Conservation (phyloP, 208 protist genomes). For the Crithidia bombi region DNA sequence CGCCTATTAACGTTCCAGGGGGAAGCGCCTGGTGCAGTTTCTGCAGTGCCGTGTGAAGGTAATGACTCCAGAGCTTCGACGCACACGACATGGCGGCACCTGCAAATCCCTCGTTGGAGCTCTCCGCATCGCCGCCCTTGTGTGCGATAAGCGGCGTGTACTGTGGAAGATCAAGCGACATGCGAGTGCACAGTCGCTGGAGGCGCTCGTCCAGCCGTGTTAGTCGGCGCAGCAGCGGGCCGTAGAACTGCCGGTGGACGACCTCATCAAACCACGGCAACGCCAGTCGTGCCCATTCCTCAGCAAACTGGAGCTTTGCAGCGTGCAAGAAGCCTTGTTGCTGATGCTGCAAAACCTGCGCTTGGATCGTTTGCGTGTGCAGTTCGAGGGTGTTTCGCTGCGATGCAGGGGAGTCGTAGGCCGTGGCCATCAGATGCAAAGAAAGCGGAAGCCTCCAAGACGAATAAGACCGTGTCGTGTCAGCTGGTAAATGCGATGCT, state of each 20-base stretch:
- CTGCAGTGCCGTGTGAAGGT: too few species aligned
- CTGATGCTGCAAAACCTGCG: neutral
- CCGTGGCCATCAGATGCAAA: too few species aligned
- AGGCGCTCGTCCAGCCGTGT: slow-evolving; percentile 14
- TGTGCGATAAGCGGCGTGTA: slow-evolving; percentile 7
- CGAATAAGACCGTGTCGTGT: too few species aligned
- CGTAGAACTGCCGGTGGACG: slow-evolving; percentile 23
- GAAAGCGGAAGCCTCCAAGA: too few species aligned
- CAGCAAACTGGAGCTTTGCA: slow-evolving; percentile 37
- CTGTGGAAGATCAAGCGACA: slow-evolving; percentile 26
- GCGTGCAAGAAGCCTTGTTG: slow-evolving; percentile 11
- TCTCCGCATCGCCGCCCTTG: neutral
- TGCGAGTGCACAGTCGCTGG: slow-evolving; percentile 10
- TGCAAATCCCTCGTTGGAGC: neutral
- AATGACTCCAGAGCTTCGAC: too few species aligned
- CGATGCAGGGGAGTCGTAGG: too few species aligned
- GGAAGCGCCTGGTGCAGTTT: too few species aligned
- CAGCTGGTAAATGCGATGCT: too few species aligned
- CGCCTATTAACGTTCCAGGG: too few species aligned
- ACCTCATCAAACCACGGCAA: slow-evolving; percentile 40
- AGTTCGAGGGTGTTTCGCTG: too few species aligned
- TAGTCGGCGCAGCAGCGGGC: slow-evolving; percentile 9
- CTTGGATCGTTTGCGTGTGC: slow-evolving; percentile 2
- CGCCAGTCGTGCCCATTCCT: slow-evolving; percentile 31
- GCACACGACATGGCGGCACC: neutral